phyloP scores from a whole-genome alignment of 768 basidiomycete species.

The Lepiota venenata region DNA sequence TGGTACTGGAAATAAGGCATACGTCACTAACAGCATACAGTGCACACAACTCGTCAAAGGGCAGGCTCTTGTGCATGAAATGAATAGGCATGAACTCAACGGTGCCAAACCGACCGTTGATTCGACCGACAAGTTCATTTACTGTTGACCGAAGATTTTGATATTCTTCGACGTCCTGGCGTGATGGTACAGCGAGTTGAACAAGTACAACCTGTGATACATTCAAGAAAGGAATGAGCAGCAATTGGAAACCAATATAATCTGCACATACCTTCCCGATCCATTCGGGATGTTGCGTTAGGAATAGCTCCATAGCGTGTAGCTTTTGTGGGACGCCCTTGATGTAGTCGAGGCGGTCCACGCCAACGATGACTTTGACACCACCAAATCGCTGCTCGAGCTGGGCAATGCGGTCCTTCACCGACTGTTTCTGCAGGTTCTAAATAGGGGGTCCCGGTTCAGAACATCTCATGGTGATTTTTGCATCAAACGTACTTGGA shows the following conservation, averaged over 20 bases:
- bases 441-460: constrained; percentile 25
- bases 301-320: constrained; percentile 94
- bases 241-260: neutral
- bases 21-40: constrained; percentile 96
- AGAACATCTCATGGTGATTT: neutral
- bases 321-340: constrained; percentile 99
- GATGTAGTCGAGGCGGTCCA: constrained; percentile 98
- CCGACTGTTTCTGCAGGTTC: constrained; percentile 77
- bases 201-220: constrained; percentile 79
- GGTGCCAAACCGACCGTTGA: constrained; percentile 98
- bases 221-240: constrained; percentile 5
- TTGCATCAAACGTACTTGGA: constrained; percentile 48
- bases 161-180: constrained; percentile 99
- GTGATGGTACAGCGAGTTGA: constrained; percentile 95
- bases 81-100: constrained; percentile 99
- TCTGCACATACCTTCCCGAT: constrained; percentile 75
- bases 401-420: constrained; percentile 75
- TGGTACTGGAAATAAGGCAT: constrained; percentile 90
- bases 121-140: constrained; percentile 96
- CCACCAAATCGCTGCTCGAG: constrained; percentile 90
- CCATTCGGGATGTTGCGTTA: constrained; percentile 98
- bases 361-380: constrained; percentile 96
- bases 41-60: constrained; percentile 96
- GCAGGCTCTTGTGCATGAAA: constrained; percentile 95
- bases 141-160: constrained; percentile 95